phyloP scores from a whole-genome alignment of 495 filamentous ascomycete genomes.

The Penicillium soppii region DNA sequence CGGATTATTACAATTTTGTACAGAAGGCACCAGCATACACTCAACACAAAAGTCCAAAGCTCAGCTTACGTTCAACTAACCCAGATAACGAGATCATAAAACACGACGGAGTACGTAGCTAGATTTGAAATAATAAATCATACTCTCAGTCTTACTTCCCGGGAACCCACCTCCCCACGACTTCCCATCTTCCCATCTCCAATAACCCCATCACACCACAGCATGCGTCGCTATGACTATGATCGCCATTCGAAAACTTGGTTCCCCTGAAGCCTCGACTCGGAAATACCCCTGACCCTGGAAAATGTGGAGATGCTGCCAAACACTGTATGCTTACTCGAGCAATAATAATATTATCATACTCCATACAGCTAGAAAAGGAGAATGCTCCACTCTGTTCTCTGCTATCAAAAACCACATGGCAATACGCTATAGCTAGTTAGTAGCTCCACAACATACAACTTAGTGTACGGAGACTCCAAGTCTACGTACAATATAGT shows the following conservation, averaged over 20 bases:
- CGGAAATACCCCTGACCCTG: not conserved
- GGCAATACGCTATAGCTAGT: not conserved
- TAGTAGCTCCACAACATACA: too few relatives aligned
- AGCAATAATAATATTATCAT: too few relatives aligned
- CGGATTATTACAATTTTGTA: too few relatives aligned
- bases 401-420: conserved; percentile 2
- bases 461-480: not conserved
- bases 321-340: not conserved
- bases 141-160: not conserved
- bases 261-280: not conserved
- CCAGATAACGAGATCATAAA: not conserved
- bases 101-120: not conserved
- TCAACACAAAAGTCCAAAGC: not conserved
- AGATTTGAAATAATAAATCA: not conserved
- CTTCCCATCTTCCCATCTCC: not conserved
- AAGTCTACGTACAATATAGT: too few relatives aligned
- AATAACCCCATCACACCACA: not conserved
- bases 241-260: not conserved
- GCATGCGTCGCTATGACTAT: not conserved
- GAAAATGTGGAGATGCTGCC: not conserved
- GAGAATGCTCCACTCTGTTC: not conserved
- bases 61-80: not conserved
- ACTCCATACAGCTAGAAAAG: not conserved
- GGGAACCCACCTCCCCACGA: not conserved
- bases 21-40: not conserved